phyloP scores from a whole-genome alignment of 164 flowering plant genomes.

The Chloranthus sessilifolius region DNA sequence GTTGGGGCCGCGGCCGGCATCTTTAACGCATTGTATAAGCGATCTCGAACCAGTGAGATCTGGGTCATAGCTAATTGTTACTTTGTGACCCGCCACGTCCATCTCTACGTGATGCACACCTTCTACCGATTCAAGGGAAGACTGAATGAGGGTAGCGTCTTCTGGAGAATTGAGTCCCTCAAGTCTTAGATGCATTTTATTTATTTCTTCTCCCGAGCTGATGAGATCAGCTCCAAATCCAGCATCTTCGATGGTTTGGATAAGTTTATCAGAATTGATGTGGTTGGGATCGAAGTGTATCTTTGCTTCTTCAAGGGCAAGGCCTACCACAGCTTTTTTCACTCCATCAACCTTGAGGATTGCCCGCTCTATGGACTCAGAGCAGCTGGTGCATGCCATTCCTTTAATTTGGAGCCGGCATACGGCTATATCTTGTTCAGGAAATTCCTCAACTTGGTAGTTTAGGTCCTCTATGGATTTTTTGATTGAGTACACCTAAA shows the following conservation, averaged over 20 bases:
- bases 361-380: constrained; percentile 76
- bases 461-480: constrained; percentile 69
- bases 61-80: constrained; percentile 63
- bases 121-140: constrained; percentile 43
- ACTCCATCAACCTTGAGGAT: constrained; percentile 70
- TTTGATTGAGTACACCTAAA: constrained; percentile 56
- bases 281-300: constrained; percentile 72
- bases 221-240: constrained; percentile 90
- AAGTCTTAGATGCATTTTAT: constrained; percentile 62
- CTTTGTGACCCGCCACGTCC: constrained; percentile 45
- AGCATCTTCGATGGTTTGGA: constrained; percentile 72
- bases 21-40: constrained; percentile 53
- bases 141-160: constrained; percentile 33
- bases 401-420: constrained; percentile 79
- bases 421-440: constrained; percentile 72
- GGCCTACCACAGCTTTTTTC: constrained; percentile 77
- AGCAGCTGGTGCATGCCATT: constrained; percentile 93
- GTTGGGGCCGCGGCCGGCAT: constrained; percentile 38
- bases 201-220: constrained; percentile 59
- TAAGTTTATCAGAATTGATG: constrained; percentile 37
- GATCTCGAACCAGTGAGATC: constrained; percentile 79
- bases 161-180: constrained; percentile 51
- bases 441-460: constrained; percentile 55
- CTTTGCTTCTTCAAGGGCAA: constrained; percentile 90
- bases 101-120: constrained; percentile 75